These are phyloP conservation scores for Rhizopogon vinicolor DNA, from an alignment of 768 basidiomycete genomes.

Conservation along the genomic window DNA sequence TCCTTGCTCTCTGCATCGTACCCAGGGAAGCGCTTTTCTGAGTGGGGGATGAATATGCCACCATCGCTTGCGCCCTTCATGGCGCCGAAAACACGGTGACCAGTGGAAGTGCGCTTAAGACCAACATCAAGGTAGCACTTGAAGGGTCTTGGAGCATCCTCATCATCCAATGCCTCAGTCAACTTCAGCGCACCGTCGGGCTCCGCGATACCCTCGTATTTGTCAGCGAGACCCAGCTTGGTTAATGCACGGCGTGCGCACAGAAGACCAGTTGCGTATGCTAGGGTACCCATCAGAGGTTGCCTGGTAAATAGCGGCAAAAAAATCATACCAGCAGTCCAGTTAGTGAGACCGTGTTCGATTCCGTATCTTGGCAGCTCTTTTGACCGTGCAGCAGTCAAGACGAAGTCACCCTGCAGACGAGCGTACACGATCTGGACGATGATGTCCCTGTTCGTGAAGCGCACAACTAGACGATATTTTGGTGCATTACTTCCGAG, in stretches of 20 bases:
- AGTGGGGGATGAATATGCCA: slow-evolving; percentile 97
- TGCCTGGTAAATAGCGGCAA: neutral
- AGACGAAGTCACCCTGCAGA: slow-evolving; percentile 93
- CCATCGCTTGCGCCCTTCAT: slow-evolving; percentile 99
- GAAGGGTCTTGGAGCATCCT: slow-evolving; percentile 97
- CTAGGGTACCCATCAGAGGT: slow-evolving; percentile 32
- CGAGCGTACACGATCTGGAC: slow-evolving; percentile 96
- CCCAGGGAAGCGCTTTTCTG: slow-evolving; percentile 96
- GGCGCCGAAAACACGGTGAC: slow-evolving; percentile 95
- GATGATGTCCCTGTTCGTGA: slow-evolving; percentile 97
- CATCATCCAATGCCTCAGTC: slow-evolving; percentile 84
- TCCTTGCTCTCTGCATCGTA: slow-evolving; percentile 91
- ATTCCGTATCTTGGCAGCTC: slow-evolving; percentile 97
- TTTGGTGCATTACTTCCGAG: slow-evolving; percentile 82
- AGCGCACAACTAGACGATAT: slow-evolving; percentile 97
- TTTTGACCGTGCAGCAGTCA: slow-evolving; percentile 81
- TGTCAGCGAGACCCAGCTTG: slow-evolving; percentile 96
- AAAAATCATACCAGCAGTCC: slow-evolving; percentile 78
- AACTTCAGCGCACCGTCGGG: slow-evolving; percentile 81
- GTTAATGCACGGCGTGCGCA: slow-evolving; percentile 90
- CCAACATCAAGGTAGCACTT: slow-evolving; percentile 99
- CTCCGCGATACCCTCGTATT: slow-evolving; percentile 92
- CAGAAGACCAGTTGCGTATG: slow-evolving; percentile 96
- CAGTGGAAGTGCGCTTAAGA: slow-evolving; percentile 95
- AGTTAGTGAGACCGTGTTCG: slow-evolving; percentile 97